These are phyloP conservation scores for Lasiodiplodia gonubiensis DNA, from an alignment of 2,329 filamentous ascomycete species.

Conservation along the genomic window DNA sequence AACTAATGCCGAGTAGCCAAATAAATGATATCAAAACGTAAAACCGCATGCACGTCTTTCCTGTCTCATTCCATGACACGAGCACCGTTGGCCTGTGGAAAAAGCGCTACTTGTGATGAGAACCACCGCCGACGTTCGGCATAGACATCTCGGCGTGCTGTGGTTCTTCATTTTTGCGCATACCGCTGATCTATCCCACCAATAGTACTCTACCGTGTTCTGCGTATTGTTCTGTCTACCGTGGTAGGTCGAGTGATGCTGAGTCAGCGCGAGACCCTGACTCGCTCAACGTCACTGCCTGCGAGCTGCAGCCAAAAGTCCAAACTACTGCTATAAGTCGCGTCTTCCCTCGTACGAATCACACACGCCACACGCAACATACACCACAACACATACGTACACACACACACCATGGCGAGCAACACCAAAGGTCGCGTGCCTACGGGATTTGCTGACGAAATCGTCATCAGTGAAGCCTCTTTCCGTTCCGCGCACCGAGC, in stretches of 20 bases:
- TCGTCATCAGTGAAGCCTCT: constrained; percentile 85
- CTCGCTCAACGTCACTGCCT: constrained; percentile 18
- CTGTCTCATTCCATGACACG: neutral
- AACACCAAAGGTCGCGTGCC: constrained; percentile 50
- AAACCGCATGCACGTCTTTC: neutral
- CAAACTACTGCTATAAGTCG: neutral
- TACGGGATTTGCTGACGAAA: constrained; percentile 88
- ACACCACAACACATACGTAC: too few species aligned
- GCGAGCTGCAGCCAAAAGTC: constrained; percentile 18
- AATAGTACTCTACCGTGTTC: too few species aligned
- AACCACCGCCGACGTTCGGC: neutral
- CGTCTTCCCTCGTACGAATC: too few species aligned
- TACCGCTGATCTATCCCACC: neutral
- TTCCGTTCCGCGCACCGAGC: constrained; percentile 89
- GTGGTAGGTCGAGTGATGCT: neutral
- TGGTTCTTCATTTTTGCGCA: neutral
- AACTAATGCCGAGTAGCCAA: constrained; percentile 14
- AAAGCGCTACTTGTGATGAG: neutral
- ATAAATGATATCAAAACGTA: constrained; percentile 5
- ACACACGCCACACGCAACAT: too few species aligned
- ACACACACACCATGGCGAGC: constrained; percentile 29
- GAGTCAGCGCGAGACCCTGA: constrained; percentile 13
- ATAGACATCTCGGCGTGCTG: neutral
- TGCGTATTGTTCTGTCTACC: neutral
- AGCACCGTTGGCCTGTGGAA: too few species aligned